phyloP scores from a whole-genome alignment of 2,329 filamentous ascomycete species.

The Teratosphaeria zuluensis region DNA sequence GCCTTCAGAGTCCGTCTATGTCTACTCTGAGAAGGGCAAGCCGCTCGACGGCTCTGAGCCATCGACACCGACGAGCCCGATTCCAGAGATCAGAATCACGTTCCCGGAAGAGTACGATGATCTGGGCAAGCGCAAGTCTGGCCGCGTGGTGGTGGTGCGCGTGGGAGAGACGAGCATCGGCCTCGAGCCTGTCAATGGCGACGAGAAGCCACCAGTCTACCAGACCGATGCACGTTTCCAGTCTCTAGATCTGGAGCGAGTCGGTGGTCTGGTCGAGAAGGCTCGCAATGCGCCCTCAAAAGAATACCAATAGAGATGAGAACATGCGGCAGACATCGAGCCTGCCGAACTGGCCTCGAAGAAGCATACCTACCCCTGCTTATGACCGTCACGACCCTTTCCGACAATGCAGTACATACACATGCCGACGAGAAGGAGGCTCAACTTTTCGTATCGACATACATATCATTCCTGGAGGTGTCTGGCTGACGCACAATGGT shows the following conservation, averaged over 20 bases:
- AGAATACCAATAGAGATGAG: background rate
- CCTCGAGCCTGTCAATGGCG: slow-evolving; percentile 64
- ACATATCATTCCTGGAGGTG: background rate
- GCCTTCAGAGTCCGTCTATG: slow-evolving; percentile 55
- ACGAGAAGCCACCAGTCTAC: slow-evolving; percentile 72
- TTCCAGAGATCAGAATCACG: slow-evolving; percentile 95
- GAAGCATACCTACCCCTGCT: background rate
- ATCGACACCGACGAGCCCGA: slow-evolving; percentile 66
- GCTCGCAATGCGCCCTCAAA: background rate
- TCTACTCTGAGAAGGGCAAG: slow-evolving; percentile 70
- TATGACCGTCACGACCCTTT: background rate
- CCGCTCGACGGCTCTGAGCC: slow-evolving; percentile 61
- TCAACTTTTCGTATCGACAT: background rate
- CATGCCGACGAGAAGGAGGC: background rate
- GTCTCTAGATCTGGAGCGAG: slow-evolving; percentile 86
- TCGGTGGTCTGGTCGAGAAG: slow-evolving; percentile 92
- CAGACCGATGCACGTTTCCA: slow-evolving; percentile 63
- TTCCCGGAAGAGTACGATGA: slow-evolving; percentile 94
- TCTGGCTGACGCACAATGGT: no score
- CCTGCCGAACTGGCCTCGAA: background rate
- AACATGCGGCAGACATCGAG: no score
- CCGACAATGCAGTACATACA: background rate
- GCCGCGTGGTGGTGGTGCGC: slow-evolving; percentile 81
- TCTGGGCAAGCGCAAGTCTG: slow-evolving; percentile 66
- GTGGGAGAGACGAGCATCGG: slow-evolving; percentile 84